These are phyloP conservation scores for Pyracantha coccinea DNA, from an alignment of 331 rosid genomes.

Conservation along the genomic window DNA sequence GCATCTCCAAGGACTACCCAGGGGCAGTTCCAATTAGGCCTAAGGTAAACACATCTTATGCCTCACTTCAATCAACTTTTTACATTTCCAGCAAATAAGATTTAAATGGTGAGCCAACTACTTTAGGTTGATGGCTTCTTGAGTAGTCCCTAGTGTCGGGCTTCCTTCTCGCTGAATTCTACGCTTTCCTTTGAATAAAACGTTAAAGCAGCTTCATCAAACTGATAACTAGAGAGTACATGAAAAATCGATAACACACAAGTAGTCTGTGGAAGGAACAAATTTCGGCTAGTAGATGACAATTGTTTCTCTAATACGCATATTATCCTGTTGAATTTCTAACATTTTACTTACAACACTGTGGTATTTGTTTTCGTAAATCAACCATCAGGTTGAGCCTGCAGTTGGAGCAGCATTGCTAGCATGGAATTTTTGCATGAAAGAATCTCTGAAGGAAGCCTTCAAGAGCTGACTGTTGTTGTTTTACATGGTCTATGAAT, in stretches of 20 bases:
- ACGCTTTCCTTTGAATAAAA: neutral
- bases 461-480: slow-evolving; percentile 28
- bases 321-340: neutral
- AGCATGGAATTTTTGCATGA: slow-evolving; percentile 78
- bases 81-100: neutral
- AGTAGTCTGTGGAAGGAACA: neutral
- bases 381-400: slow-evolving; percentile 68
- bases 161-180: neutral
- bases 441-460: slow-evolving; percentile 42
- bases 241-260: neutral
- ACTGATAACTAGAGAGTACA: neutral
- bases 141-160: neutral
- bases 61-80: neutral
- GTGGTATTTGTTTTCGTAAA: slow-evolving; percentile 13
- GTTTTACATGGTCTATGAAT: slow-evolving; percentile 1
- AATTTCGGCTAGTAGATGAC: neutral
- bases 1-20: slow-evolving; percentile 56
- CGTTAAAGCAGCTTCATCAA: neutral
- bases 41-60: slow-evolving; percentile 38
- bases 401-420: slow-evolving; percentile 95
- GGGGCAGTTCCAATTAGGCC: slow-evolving; percentile 71
- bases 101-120: neutral
- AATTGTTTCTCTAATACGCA: neutral
- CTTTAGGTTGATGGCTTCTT: neutral
- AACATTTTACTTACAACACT: neutral